phyloP scores from a whole-genome alignment of 2,329 filamentous ascomycete species.

The Teratosphaeria nubilosa region DNA sequence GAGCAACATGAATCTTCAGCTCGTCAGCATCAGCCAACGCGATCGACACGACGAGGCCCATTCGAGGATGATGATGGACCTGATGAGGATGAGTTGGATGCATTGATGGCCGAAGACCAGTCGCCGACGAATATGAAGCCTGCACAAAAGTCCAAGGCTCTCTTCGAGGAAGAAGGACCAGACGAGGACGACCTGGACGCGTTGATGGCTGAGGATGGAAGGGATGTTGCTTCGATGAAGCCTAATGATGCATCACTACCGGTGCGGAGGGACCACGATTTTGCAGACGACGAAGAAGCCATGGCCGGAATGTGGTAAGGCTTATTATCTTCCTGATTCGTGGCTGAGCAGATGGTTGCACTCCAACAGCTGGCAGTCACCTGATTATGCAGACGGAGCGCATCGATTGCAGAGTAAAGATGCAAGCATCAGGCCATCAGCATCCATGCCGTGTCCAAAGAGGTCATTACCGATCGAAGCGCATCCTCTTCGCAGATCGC shows the following conservation, averaged over 20 bases:
- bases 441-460: background rate
- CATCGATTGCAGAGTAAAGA: too few species aligned
- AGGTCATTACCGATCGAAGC: background rate
- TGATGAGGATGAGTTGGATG: conserved; percentile 3
- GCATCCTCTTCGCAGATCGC: background rate
- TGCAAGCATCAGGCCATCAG: too few species aligned
- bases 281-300: conserved; percentile 55
- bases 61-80: conserved; percentile 12
- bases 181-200: conserved; percentile 20
- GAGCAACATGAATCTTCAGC: background rate
- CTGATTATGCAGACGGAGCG: too few species aligned
- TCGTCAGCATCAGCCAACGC: background rate
- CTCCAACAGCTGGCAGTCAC: too few species aligned
- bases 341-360: too few species aligned
- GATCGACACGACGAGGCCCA: background rate
- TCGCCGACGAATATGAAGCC: background rate
- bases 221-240: background rate
- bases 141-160: background rate
- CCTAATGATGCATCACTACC: background rate
- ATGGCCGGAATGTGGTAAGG: conserved; percentile 41
- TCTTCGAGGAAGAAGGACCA: conserved; percentile 4
- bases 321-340: too few species aligned
- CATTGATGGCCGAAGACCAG: background rate
- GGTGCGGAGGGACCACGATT: conserved; percentile 28
- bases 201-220: conserved; percentile 12